A percentile compares a stretch with the other conserved stretches of the same genome.
These are phyloP conservation scores for Melocanna baccifera DNA, from an alignment of 176 grass and related monocot genomes.

Conservation along the genomic window DNA sequence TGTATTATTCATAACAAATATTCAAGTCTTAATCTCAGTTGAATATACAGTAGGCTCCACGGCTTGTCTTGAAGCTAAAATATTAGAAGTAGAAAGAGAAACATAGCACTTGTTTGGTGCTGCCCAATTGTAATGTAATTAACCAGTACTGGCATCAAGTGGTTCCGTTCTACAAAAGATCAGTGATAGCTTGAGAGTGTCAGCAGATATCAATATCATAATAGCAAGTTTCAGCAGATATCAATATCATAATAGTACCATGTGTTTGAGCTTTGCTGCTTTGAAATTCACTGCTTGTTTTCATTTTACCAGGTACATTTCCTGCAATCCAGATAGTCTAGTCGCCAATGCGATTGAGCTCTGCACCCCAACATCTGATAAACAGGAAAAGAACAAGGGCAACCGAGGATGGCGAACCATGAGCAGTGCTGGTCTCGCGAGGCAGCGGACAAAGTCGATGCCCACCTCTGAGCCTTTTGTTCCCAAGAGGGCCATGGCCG, in stretches of 20 bases:
- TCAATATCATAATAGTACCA: neutral
- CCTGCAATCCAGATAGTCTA: constrained; percentile 90
- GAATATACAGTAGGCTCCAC: neutral
- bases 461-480: constrained; percentile 77
- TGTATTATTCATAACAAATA: neutral
- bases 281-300: neutral
- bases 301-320: constrained; percentile 68
- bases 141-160: neutral
- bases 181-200: neutral
- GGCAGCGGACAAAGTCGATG: constrained; percentile 81
- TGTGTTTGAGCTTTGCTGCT: neutral
- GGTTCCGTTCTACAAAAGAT: neutral
- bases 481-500: constrained; percentile 83
- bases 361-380: constrained; percentile 79
- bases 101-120: neutral
- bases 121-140: neutral
- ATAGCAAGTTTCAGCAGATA: neutral
- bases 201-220: neutral
- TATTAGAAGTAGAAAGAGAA: neutral
- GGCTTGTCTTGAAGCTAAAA: neutral
- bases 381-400: constrained; percentile 70
- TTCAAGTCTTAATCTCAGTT: neutral
- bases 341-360: constrained; percentile 92
- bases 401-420: constrained; percentile 71
- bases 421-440: constrained; percentile 72